A percentile compares a stretch with the other conserved stretches of the same genome.
phyloP scores from a whole-genome alignment of 2,329 filamentous ascomycete species.

The Alternaria panax region DNA sequence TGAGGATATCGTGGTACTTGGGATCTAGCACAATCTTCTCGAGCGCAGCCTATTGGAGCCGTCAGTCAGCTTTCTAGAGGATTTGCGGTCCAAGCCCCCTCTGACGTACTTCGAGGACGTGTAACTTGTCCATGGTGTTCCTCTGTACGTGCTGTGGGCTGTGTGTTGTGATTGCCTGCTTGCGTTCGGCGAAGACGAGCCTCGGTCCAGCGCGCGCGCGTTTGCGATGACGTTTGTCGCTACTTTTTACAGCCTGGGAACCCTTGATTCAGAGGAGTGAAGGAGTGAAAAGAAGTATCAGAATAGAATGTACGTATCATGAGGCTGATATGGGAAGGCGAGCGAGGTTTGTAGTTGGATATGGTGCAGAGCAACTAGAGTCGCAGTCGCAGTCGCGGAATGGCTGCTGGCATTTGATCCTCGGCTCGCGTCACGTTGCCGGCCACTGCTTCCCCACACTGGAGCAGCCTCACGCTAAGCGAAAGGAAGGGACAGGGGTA shows the following conservation, averaged over 20 bases:
- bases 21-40: conserved; percentile 84
- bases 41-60: conserved; percentile 65
- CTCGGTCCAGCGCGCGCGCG: conserved; percentile 34
- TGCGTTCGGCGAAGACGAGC: conserved; percentile 20
- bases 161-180: conserved; percentile 8
- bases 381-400: conserved; percentile 26
- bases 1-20: conserved; percentile 81
- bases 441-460: conserved; percentile 43
- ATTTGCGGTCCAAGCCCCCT: not conserved
- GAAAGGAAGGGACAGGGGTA: conserved; percentile 20
- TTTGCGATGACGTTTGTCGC: conserved; percentile 27
- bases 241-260: conserved; percentile 8
- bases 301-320: conserved; percentile 8
- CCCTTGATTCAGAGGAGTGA: not conserved
- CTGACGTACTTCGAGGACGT: conserved; percentile 40
- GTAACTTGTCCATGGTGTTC: conserved; percentile 42
- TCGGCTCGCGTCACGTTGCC: conserved; percentile 47
- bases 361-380: conserved; percentile 16
- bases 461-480: conserved; percentile 22
- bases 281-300: not conserved
- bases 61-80: conserved; percentile 8
- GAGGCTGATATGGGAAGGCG: conserved; percentile 15
- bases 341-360: conserved; percentile 21
- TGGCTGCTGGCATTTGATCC: conserved; percentile 35
- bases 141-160: not conserved